These are phyloP conservation scores for Luffa aegyptiaca DNA, from an alignment of 306 rosid genomes.

Conservation along the genomic window DNA sequence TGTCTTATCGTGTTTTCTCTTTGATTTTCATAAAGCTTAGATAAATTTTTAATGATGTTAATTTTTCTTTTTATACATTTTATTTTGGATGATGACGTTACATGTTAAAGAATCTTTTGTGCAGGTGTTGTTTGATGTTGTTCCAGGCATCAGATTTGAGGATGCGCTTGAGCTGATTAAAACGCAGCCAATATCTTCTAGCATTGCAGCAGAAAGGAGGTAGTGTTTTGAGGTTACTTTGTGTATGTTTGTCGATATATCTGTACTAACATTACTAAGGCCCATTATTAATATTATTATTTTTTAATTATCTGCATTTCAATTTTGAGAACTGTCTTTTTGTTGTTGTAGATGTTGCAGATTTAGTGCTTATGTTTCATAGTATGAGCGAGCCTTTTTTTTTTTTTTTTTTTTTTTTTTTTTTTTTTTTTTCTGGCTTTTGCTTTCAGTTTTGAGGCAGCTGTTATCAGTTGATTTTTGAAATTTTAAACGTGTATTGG, in stretches of 20 bases:
- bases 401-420: background rate
- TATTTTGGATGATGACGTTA: background rate
- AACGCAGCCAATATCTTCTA: conserved; percentile 83
- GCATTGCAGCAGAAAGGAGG: conserved; percentile 69
- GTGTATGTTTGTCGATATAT: background rate
- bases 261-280: background rate
- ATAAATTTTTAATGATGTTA: background rate
- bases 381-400: background rate
- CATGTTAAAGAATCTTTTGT: conserved; percentile 25
- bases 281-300: background rate
- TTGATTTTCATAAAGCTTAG: background rate
- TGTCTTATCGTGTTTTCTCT: background rate
- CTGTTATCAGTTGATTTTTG: background rate
- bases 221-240: conserved; percentile 22
- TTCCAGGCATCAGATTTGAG: conserved; percentile 81
- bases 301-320: background rate
- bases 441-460: background rate
- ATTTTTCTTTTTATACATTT: background rate
- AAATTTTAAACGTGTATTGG: background rate
- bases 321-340: background rate
- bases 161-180: conserved; percentile 84
- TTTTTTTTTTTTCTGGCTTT: background rate
- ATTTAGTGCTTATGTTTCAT: background rate
- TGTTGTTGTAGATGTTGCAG: background rate
- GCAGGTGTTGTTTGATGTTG: conserved; percentile 97